Evolutionary conservation across 495 filamentous ascomycete genomes (phyloP).

Genomic region (Astrothelium macrocarpum): DNA sequence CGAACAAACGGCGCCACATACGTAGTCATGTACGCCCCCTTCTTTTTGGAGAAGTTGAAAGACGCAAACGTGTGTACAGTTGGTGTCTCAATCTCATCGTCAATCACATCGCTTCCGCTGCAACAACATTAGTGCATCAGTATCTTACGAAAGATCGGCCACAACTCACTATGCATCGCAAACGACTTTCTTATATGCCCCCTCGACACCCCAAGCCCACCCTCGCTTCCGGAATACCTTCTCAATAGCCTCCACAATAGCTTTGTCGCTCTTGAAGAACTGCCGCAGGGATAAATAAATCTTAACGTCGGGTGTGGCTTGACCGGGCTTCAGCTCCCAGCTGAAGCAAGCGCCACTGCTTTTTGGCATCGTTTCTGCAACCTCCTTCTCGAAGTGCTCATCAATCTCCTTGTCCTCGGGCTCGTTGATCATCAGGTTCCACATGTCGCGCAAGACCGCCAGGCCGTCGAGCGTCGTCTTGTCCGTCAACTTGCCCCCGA

Average conservation of each 20-base stretch:
- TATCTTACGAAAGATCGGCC: neutral
- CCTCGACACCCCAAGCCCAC: neutral
- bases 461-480: neutral
- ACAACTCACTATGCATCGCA: neutral
- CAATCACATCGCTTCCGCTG: neutral
- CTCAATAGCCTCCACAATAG: neutral
- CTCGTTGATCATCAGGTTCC: neutral
- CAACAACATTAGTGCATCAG: neutral
- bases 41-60: neutral
- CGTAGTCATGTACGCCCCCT: neutral
- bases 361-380: neutral
- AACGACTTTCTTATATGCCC: neutral
- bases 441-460: neutral
- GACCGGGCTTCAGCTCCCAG: neutral
- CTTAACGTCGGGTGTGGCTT: neutral
- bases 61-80: neutral
- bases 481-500: neutral
- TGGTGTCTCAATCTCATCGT: neutral
- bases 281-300: neutral
- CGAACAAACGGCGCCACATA: neutral
- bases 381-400: neutral
- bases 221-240: neutral
- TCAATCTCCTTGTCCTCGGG: neutral
- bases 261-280: neutral
- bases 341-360: neutral